These are phyloP conservation scores for Aspergillus biplanus DNA, from an alignment of 495 filamentous ascomycete genomes.

Conservation along the genomic window DNA sequence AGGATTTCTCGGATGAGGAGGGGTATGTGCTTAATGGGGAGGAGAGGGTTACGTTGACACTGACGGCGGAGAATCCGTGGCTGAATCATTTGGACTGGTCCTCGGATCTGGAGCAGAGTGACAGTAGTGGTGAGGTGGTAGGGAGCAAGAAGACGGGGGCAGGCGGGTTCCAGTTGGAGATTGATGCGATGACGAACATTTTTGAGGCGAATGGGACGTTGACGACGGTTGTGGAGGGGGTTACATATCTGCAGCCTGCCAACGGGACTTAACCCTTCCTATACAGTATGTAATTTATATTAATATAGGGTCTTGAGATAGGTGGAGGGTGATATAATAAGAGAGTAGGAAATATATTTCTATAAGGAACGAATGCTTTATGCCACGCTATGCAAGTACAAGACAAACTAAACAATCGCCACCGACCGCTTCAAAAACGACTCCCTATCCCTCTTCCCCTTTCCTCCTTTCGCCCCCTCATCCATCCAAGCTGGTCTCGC, in stretches of 20 bases:
- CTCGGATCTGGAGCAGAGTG: conserved; percentile 22
- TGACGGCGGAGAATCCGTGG: conserved; percentile 3
- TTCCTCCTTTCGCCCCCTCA: no score
- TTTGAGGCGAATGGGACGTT: conserved; percentile 33
- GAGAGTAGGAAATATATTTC: no score
- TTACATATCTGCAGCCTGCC: conserved; percentile 27
- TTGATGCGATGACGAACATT: conserved; percentile 25
- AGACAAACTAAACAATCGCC: no score
- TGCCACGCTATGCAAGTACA: no score
- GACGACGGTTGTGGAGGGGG: conserved; percentile 26
- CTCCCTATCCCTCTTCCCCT: no score
- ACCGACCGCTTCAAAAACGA: no score
- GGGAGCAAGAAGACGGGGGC: conserved; percentile 27
- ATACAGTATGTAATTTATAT: no score
- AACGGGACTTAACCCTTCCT: conserved; percentile 25
- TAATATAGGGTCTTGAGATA: no score
- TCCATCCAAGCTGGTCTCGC: no score
- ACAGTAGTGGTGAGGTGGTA: conserved; percentile 14
- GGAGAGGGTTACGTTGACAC: conserved; percentile 20
- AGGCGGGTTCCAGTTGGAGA: conserved; percentile 28
- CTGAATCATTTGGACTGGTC: conserved; percentile 25
- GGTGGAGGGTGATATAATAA: no score
- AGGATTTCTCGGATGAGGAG: conserved; percentile 30
- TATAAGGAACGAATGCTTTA: no score
- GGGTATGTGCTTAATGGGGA: conserved; percentile 20